Percentiles rank a stretch among this genome's conserved stretches.
Evolutionary conservation across 768 basidiomycete genomes (phyloP).

Genomic region (Dacryopinax spathularia): DNA sequence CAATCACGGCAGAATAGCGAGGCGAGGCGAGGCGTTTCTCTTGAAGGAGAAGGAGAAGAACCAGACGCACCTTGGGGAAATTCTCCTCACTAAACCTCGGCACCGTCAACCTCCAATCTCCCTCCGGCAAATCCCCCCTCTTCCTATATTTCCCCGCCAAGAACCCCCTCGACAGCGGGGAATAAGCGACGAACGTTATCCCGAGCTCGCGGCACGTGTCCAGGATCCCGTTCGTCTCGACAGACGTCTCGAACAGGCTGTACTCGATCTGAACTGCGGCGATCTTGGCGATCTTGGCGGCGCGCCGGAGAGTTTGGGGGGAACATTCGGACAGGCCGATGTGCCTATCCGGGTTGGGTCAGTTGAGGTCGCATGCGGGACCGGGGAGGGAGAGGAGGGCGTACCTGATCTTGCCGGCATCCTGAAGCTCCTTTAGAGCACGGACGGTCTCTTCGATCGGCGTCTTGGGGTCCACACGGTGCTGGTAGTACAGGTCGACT

Average conservation of each 20-base stretch:
- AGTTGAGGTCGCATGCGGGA: not conserved
- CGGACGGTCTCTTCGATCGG: conserved; percentile 18
- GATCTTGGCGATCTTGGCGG: conserved; percentile 18
- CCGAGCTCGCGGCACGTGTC: conserved; percentile 29
- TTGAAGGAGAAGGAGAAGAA: not conserved
- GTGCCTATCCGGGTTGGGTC: conserved; percentile 12
- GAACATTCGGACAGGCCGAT: conserved; percentile 21
- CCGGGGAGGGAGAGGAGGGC: not conserved
- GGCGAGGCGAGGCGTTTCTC: too few species aligned
- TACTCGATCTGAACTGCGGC: conserved; percentile 23
- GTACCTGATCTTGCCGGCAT: conserved; percentile 20
- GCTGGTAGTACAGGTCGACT: conserved; percentile 9
- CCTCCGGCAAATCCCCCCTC: not conserved
- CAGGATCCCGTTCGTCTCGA: conserved; percentile 20
- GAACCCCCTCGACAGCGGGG: conserved; percentile 26
- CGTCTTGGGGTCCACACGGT: conserved; percentile 6
- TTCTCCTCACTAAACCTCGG: conserved; percentile 8
- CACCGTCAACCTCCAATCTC: not conserved
- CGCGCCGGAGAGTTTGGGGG: conserved; percentile 18
- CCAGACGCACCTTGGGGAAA: conserved; percentile 7
- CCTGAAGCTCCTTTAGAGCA: conserved; percentile 18
- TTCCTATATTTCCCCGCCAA: conserved; percentile 8
- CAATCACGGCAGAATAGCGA: too few species aligned
- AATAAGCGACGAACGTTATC: conserved; percentile 30
- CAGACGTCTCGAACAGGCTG: conserved; percentile 21